Evolutionary conservation across 2,329 filamentous ascomycete species (phyloP).

Genomic region (Didymella exigua): DNA sequence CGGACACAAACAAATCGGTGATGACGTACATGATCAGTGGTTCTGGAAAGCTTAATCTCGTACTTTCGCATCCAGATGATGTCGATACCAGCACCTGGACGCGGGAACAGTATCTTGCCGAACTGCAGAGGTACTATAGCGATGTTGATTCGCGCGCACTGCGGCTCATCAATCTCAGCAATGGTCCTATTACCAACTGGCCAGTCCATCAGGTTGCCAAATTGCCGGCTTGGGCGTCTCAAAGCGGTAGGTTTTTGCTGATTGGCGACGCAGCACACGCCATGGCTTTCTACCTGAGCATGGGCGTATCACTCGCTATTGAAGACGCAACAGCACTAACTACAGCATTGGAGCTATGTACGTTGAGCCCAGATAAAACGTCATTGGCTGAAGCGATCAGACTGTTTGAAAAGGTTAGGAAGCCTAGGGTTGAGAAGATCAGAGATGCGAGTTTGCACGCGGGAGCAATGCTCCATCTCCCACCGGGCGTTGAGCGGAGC

Average conservation of each 20-base stretch:
- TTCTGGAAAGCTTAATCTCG: constrained; percentile 22
- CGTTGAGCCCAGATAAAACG: background rate
- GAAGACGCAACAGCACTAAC: constrained; percentile 23
- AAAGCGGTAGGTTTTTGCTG: constrained; percentile 18
- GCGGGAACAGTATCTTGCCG: constrained; percentile 12
- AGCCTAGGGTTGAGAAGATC: constrained; percentile 19
- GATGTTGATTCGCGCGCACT: constrained; percentile 16
- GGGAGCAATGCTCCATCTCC: constrained; percentile 18
- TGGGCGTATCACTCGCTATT: constrained; percentile 27
- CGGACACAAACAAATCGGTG: constrained; percentile 13
- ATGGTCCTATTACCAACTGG: constrained; percentile 18
- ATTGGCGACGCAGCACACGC: constrained; percentile 23
- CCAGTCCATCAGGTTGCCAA: constrained; percentile 18
- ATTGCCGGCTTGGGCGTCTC: constrained; percentile 20
- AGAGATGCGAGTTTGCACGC: constrained; percentile 25
- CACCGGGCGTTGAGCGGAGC: constrained; percentile 11
- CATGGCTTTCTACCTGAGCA: constrained; percentile 27
- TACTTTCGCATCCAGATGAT: constrained; percentile 23
- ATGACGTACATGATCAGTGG: constrained; percentile 27
- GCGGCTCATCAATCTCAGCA: constrained; percentile 16
- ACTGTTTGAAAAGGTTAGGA: constrained; percentile 20
- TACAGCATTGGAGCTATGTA: constrained; percentile 3
- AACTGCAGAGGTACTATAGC: constrained; percentile 6
- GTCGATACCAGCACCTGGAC: constrained; percentile 20
- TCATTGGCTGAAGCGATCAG: constrained; percentile 6